These are phyloP conservation scores for Alternaria tenuissima DNA, from an alignment of 2,329 filamentous ascomycete genomes.

Conservation along the genomic window DNA sequence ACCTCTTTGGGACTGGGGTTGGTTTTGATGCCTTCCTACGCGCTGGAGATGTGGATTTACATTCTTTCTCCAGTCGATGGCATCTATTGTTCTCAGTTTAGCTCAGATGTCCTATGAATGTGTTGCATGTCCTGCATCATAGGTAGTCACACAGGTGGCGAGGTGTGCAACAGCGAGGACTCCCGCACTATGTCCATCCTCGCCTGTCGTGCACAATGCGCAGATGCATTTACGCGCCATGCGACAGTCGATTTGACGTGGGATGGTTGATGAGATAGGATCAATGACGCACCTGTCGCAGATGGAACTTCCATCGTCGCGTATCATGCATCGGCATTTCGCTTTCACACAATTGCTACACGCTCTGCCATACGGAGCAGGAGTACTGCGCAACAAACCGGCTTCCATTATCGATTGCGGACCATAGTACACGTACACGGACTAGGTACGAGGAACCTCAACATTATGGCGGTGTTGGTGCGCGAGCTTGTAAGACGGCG, in stretches of 20 bases:
- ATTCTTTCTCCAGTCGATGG: conserved; percentile 27
- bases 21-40: conserved; percentile 18
- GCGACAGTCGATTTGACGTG: too few relatives aligned
- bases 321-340: conserved; percentile 37
- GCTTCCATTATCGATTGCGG: conserved; percentile 15
- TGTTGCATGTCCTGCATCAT: neutral
- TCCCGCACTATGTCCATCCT: neutral
- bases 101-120: neutral
- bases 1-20: conserved; percentile 13
- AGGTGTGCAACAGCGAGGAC: neutral
- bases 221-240: neutral
- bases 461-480: neutral
- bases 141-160: neutral
- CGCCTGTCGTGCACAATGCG: neutral
- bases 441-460: neutral
- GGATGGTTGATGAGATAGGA: neutral
- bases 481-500: neutral
- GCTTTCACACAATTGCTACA: conserved; percentile 36
- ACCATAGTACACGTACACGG: neutral
- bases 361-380: conserved; percentile 38
- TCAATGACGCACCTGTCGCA: conserved; percentile 33
- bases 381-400: conserved; percentile 24
- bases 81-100: conserved; percentile 13
- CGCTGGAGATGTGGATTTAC: conserved; percentile 16
- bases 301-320: conserved; percentile 12